phyloP scores from a whole-genome alignment of 225 moss, liverwort and hornwort species.

The Thuidium tamariscinum region DNA sequence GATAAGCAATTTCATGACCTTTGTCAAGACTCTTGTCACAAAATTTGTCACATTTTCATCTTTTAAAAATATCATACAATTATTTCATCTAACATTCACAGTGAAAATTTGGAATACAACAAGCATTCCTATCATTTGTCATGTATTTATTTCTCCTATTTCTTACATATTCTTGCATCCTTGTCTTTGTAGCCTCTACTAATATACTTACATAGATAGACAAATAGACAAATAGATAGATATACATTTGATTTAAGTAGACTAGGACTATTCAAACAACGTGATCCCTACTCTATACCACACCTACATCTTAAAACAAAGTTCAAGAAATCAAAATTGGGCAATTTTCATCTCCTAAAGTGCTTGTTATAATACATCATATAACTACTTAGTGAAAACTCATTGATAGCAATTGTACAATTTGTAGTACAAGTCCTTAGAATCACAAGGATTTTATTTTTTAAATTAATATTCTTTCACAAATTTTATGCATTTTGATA shows the following conservation, averaged over 20 bases:
- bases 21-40: accelerated
- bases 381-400: background rate
- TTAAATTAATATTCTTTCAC: background rate
- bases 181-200: accelerated
- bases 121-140: background rate
- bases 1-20: accelerated
- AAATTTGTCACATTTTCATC: background rate
- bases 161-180: accelerated
- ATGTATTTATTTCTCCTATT: accelerated
- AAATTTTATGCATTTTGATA: background rate
- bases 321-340: background rate
- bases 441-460: background rate
- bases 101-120: accelerated
- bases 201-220: too few species aligned
- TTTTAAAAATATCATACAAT: background rate
- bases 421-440: background rate
- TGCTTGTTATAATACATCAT: too few species aligned
- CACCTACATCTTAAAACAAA: background rate
- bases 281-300: background rate
- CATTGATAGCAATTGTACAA: background rate
- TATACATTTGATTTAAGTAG: background rate
- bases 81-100: accelerated
- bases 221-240: too few species aligned
- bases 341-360: background rate
- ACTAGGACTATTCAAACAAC: background rate